Evolutionary conservation across 129 eudicot species (phyloP), one percentile per base, ranked within the genome.

Genomic region (Chrysanthemum makinoi): DNA sequence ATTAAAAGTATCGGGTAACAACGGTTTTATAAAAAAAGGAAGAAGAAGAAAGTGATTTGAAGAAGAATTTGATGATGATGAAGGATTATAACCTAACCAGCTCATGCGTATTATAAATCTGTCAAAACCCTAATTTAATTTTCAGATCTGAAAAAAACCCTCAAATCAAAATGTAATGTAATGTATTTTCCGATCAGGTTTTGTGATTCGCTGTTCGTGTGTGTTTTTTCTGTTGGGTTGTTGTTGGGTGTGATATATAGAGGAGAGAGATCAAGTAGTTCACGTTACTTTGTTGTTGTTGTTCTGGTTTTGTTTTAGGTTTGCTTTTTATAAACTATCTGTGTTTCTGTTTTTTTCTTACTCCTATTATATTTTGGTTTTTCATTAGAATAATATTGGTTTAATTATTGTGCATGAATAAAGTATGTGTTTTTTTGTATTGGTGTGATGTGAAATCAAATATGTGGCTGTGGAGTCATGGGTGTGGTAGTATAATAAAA

Each of bases 81-180:
- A 79, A 28, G 79, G 77, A 83, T 82, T 70, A 69, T 70, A 77
- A 61, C 80, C 86, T 81, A 88, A 86, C 81, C 95, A 82, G 91
- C 89, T 92, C 96, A 92, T 92, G 84, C 98, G 98, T 16, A 9
- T 56, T 24, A 56, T 16, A 56, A 18, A 2, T 56, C 26, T 56
- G 26, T 18, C 20, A 56, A 77, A 62, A 53, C 71, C 81, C 44
- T 3, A 39, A 24, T 28, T 28, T 28, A 28, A 28, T 4, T 28
- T 28, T 28, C 33, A 30, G 69, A 69, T 77, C 70, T 61, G 81
- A 13, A 28, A 28, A 28, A 30, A 26, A 8, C 11, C 39, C 20
- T 17, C 35, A 19, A 39, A 68, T 75, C 20, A 55, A 20, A 56
- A 69, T 68, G 46, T 28, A 49, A 30, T 24, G 70, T 35, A 77